Percentiles rank a stretch among this genome's conserved stretches.
These are phyloP conservation scores for Ophiocordyceps australis DNA, from an alignment of 2,329 filamentous ascomycete genomes.

Conservation along the genomic window DNA sequence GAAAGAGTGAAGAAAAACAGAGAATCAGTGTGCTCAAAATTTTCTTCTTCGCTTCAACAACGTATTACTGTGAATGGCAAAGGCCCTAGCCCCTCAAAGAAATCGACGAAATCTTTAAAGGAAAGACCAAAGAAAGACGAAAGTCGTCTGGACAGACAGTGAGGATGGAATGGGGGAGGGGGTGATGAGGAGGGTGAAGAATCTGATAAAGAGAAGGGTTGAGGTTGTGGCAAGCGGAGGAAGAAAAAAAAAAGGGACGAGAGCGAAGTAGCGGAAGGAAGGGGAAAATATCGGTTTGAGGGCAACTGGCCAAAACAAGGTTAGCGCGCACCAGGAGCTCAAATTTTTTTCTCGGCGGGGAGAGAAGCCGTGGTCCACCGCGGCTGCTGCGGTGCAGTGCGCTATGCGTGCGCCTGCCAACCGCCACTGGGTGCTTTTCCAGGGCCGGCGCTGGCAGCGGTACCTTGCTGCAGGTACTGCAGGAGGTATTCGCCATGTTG, in stretches of 20 bases:
- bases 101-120: conserved; percentile 25
- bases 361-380: conserved; percentile 1
- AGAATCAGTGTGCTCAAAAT: conserved; percentile 14
- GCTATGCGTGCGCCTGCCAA: no score
- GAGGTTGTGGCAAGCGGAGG: conserved; percentile 15
- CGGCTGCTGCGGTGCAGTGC: conserved; percentile 1
- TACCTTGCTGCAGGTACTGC: no score
- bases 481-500: no score
- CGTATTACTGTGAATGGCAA: no score
- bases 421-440: no score
- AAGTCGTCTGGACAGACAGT: conserved; percentile 11
- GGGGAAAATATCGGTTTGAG: conserved; percentile 11
- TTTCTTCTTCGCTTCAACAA: conserved; percentile 8
- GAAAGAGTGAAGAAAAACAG: conserved; percentile 13
- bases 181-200: conserved; percentile 11
- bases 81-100: conserved; percentile 25
- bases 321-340: background rate
- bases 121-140: conserved; percentile 23
- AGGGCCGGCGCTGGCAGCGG: no score
- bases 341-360: conserved; percentile 3
- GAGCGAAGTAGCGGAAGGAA: conserved; percentile 8
- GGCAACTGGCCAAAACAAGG: conserved; percentile 4
- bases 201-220: conserved; percentile 11
- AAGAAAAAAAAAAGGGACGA: conserved; percentile 10
- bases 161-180: conserved; percentile 11